Base-by-base conservation (phyloP, 306 rosid genomes). In the Pueraria montana region DNA sequence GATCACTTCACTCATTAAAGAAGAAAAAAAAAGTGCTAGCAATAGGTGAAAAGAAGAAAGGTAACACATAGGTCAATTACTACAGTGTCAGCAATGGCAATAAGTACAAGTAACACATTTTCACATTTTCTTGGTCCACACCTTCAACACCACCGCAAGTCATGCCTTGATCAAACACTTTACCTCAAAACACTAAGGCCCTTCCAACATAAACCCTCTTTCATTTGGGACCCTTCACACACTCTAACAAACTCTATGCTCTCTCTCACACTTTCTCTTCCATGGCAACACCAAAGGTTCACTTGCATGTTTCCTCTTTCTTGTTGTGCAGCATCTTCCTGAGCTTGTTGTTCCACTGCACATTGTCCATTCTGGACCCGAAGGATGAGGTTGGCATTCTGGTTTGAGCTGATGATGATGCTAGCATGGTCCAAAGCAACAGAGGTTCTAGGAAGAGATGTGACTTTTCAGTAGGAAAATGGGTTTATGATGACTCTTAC, bases 401-500 rank as follows among this genome's bases (percentile, higher is more conserved):
- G 21, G 95, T 86, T 32, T 90, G 91, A 83, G 91, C 87, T 38
- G 43, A 38, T 11, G 91, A 86, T 11, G 86, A 80, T 52, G 89
- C 85, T 81, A 86, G 81, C 72, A 86, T 90, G 80, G 89, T 89
- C 72, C 92, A 91, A 72, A 82, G 79, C 53, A 83, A 82, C 13
- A 80, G 30, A 9, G 89, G 49, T 80, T 77, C 87, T 6, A 68
- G 27, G 61, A 86, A 46, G 4, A 86, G 45, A 66, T 94, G 97
- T 77, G 90, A 94, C 20, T 76, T 91, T 20, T 91, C 93, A 0
- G 68, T 50, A 1, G 98, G 98, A 36, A 94, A 92, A 86, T 94
- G 98, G 98, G 81, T 91, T 84, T 91, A 81, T 52, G 98, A 94
- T 88, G 89, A 85, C 55, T 86, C 98, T 17, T 94, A 94, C 82